Conservation (phyloP, 306 rosid genomes). For the Ammopiptanthus mongolicus region DNA sequence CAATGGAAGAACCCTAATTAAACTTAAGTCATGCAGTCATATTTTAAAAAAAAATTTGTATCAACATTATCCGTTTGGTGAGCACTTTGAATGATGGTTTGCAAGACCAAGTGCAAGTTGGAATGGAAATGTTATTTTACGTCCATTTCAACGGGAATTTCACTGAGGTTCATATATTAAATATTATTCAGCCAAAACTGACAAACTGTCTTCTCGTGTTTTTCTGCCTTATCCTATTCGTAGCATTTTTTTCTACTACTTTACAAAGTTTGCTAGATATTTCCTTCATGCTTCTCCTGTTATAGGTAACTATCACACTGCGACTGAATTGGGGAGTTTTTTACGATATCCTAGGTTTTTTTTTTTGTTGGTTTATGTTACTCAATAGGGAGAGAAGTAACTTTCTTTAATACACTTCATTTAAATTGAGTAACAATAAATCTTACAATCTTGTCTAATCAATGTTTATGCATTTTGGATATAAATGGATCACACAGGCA, state of each 20-base stretch:
- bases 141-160: not conserved
- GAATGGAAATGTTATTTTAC: not conserved
- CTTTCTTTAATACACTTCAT: not conserved
- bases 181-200: not conserved
- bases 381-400: slow-evolving; percentile 2
- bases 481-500: slow-evolving; percentile 45
- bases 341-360: not conserved
- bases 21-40: not conserved
- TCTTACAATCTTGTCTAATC: not conserved
- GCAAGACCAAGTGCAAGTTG: not conserved
- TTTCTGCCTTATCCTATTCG: not conserved
- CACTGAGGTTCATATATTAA: not conserved
- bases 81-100: not conserved
- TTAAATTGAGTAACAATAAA: not conserved
- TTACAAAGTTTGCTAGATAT: not conserved
- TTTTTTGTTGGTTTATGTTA: not conserved
- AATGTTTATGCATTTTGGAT: not conserved
- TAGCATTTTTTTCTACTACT: not conserved
- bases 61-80: not conserved
- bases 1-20: not conserved
- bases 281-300: not conserved
- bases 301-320: not conserved
- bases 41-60: not conserved
- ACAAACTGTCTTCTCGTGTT: not conserved
- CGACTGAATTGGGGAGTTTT: not conserved